phyloP scores from a whole-genome alignment of 257 asterid species.

The Solanum infundibuliforme region DNA sequence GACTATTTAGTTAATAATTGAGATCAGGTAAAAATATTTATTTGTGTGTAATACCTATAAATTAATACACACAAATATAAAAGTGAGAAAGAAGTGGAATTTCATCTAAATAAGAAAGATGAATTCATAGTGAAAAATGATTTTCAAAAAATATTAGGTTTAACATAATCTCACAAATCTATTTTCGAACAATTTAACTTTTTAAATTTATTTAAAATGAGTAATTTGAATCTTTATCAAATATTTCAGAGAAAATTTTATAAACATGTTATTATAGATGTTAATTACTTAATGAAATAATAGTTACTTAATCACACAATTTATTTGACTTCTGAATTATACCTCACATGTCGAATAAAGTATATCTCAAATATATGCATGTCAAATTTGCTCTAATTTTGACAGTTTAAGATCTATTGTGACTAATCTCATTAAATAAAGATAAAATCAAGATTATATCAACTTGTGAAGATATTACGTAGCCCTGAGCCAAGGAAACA shows the following conservation, averaged over 20 bases:
- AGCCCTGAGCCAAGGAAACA: not conserved
- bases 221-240: not conserved
- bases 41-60: not conserved
- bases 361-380: not conserved
- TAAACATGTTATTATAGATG: not conserved
- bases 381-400: not conserved
- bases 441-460: not conserved
- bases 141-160: not conserved
- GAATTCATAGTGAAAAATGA: not conserved
- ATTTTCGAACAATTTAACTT: not conserved
- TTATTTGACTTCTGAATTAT: not conserved
- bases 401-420: not conserved
- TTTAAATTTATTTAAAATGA: not conserved
- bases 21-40: not conserved
- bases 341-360: rapidly evolving
- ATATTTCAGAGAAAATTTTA: not conserved
- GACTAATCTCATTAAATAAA: not conserved
- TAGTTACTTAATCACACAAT: not conserved
- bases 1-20: not conserved
- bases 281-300: not conserved
- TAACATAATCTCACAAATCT: not conserved
- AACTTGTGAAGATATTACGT: not conserved
- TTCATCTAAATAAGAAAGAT: not conserved
- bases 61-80: not conserved
- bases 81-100: not conserved